Evolutionary conservation across 441 rosid species (phyloP).

Genomic region (Metrosideros polymorpha): DNA sequence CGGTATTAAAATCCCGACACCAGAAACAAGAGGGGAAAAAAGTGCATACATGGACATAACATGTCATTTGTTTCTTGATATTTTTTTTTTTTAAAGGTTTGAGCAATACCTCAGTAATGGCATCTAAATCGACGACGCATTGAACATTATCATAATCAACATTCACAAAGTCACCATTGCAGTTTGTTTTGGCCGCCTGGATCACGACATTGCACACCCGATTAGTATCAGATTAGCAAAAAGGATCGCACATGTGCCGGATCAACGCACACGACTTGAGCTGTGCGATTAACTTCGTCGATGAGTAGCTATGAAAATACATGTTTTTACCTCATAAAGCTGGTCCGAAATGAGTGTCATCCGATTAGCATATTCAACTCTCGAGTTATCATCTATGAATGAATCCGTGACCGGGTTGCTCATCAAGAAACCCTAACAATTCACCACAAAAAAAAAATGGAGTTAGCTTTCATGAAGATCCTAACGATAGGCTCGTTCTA

Average conservation of each 20-base stretch:
- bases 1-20: not conserved
- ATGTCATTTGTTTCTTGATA: not conserved
- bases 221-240: not conserved
- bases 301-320: not conserved
- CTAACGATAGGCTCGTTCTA: too few relatives aligned
- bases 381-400: not conserved
- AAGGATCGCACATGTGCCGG: not conserved
- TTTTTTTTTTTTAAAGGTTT: not conserved
- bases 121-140: not conserved
- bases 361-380: not conserved
- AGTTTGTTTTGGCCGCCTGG: conserved; percentile 5
- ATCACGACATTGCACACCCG: not conserved
- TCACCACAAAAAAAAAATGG: not conserved
- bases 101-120: not conserved
- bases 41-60: not conserved
- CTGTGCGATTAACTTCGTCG: not conserved
- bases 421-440: not conserved
- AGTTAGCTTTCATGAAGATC: not conserved
- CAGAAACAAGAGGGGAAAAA: not conserved
- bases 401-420: not conserved
- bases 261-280: not conserved
- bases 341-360: conserved; percentile 4
- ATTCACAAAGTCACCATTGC: conserved; percentile 2
- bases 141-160: not conserved
- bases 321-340: conserved; percentile 1